Conservation (phyloP, 257 asterid species). For the Catharanthus roseus region DNA sequence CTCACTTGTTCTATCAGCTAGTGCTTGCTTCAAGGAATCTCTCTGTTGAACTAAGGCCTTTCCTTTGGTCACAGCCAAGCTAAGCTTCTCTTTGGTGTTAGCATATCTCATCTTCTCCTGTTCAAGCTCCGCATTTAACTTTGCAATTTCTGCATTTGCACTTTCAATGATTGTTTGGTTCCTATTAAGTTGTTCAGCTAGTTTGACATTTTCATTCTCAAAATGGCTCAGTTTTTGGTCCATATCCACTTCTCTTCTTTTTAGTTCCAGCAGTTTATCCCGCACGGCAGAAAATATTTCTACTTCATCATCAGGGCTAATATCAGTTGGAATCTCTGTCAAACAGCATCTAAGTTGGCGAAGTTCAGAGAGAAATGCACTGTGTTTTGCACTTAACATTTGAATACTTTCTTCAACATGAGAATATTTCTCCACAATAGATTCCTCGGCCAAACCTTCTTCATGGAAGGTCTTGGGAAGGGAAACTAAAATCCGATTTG, state of each 20-base stretch:
- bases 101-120: slow-evolving; percentile 68
- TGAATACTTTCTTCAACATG: slow-evolving; percentile 48
- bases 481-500: slow-evolving; percentile 47
- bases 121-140: slow-evolving; percentile 64
- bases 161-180: slow-evolving; percentile 49
- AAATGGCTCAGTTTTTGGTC: slow-evolving; percentile 42
- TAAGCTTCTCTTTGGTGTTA: slow-evolving; percentile 90
- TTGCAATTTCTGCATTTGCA: slow-evolving; percentile 50
- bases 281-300: slow-evolving; percentile 43
- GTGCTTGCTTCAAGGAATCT: slow-evolving; percentile 69
- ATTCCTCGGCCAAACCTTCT: slow-evolving; percentile 40
- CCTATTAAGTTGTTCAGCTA: slow-evolving; percentile 57
- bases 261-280: slow-evolving; percentile 48
- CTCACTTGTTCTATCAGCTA: slow-evolving; percentile 74
- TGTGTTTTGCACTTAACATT: slow-evolving; percentile 45
- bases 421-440: slow-evolving; percentile 50
- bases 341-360: slow-evolving; percentile 50
- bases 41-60: slow-evolving; percentile 96
- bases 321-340: slow-evolving; percentile 42
- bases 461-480: slow-evolving; percentile 36
- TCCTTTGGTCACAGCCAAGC: slow-evolving; percentile 96
- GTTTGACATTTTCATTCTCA: slow-evolving; percentile 48
- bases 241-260: slow-evolving; percentile 48
- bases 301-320: slow-evolving; percentile 41
- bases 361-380: slow-evolving; percentile 45